These are phyloP conservation scores for Dactylellina drechsleri DNA, from an alignment of 2,329 filamentous ascomycete species.

Conservation along the genomic window DNA sequence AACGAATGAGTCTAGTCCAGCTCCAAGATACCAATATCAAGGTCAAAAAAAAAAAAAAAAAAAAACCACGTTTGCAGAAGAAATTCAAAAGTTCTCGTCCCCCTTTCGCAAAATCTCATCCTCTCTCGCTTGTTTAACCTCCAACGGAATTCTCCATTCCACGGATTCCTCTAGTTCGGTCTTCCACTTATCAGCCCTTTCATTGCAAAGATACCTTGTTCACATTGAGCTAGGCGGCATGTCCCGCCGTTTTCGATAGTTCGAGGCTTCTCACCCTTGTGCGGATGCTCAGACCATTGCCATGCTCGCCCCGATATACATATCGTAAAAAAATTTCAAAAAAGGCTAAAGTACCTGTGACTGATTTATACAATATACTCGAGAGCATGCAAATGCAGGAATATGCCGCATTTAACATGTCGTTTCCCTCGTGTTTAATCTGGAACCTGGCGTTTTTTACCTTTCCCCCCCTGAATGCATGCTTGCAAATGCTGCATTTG, in stretches of 20 bases:
- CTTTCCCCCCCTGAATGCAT: no score
- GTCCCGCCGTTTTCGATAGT: conserved; percentile 23
- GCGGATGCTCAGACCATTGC: conserved; percentile 13
- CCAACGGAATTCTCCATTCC: conserved; percentile 21
- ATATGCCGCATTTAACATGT: no score
- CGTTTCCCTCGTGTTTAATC: no score
- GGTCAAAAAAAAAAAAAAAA: not conserved
- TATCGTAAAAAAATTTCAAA: not conserved
- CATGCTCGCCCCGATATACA: conserved; percentile 7
- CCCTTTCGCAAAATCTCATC: not conserved
- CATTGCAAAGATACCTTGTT: no score
- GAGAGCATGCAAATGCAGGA: no score
- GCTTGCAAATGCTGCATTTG: no score
- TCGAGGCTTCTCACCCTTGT: conserved; percentile 24
- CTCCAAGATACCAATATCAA: not conserved
- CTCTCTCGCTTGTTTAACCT: not conserved
- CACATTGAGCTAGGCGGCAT: conserved; percentile 3
- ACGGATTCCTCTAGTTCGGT: no score
- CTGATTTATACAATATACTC: no score
- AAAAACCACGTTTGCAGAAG: conserved; percentile 9
- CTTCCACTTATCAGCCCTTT: no score
- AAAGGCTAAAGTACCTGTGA: conserved; percentile 6
- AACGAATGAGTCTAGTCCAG: not conserved
- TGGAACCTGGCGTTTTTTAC: no score
- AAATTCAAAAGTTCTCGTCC: not conserved